Evolutionary conservation across 768 basidiomycete genomes (phyloP), one percentile per base, ranked within the genome.

Genomic region (Podaxis rugospora): DNA sequence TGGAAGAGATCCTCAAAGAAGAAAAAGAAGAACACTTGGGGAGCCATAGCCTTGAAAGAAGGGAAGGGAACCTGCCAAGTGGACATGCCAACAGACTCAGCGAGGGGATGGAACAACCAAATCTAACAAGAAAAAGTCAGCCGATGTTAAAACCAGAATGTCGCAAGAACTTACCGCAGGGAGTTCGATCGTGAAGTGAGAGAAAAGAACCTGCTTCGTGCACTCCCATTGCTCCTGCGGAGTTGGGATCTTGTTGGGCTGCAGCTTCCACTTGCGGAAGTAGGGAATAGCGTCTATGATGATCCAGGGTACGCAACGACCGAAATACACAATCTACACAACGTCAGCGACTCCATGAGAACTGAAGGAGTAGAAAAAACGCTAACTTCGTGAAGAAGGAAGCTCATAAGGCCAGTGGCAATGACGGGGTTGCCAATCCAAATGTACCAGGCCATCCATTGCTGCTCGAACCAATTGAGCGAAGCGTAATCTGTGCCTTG

Each of bases 1-100:
- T 99, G 96, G 83, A 91, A 98, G 68, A 89, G 84, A 73, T 98
- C 96, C 76, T 99, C 97, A 65, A 97, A 92, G 71, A 96, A 80
- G 74, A 98, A 97, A 81, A 98, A 98, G 63, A 93, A 74, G 35
- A 83, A 83, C 55, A 97, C 74, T 72, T 96, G 95, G 16, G 83
- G 87, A 2, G 78, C 73, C 82, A 95, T 90, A 5, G 80, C 80
- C 66, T 78, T 79, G 74, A 82, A 79, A 0, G 83, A 71, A 0
- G 97, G 92, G 78, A 99, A 92, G 0, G 97, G 96, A 1, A 98
- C 90, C 64, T 97, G 89, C 76, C 91, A 90, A 0, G 96, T 99
- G 37, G 82, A 71, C 92, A 99, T 94, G 65, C 93, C 95, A 61
- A 96, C 81, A 47, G 77, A 72, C 69, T 93, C 91, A 16, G 94